Conservation (phyloP, 2,329 filamentous ascomycete genomes). For the Trichoderma sp. region DNA sequence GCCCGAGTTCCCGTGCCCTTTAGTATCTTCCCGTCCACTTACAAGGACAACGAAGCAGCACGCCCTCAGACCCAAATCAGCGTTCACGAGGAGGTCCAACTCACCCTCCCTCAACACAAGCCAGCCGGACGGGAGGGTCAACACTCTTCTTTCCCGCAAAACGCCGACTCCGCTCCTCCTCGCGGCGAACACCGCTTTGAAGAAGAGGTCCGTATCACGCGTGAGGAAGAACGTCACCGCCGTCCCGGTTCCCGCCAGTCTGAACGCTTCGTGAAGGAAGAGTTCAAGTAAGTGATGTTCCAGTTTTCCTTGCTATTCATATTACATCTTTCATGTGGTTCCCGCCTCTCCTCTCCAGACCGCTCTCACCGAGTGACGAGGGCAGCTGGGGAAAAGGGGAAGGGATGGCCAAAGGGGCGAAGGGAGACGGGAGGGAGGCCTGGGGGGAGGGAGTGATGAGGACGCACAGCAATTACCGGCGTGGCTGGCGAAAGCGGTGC, state of each 20-base stretch:
- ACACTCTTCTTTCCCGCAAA: conserved; percentile 71
- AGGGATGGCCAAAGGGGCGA: background rate
- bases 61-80: conserved; percentile 55
- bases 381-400: background rate
- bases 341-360: background rate
- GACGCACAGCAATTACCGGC: background rate
- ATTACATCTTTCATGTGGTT: background rate
- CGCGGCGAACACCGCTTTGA: conserved; percentile 66
- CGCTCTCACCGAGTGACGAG: background rate
- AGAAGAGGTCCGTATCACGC: conserved; percentile 82
- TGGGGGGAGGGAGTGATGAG: background rate
- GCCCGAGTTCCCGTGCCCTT: conserved; percentile 98
- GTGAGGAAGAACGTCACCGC: conserved; percentile 74
- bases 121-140: conserved; percentile 98
- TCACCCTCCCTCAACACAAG: conserved; percentile 69
- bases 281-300: conserved; percentile 53
- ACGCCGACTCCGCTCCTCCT: conserved; percentile 59
- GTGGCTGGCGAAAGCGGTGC: background rate
- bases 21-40: conserved; percentile 99
- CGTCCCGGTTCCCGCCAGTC: conserved; percentile 66
- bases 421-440: background rate
- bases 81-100: conserved; percentile 86
- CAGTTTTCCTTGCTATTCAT: background rate
- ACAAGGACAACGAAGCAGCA: conserved; percentile 63
- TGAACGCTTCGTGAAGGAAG: conserved; percentile 54